phyloP scores from a whole-genome alignment of 768 basidiomycete species.

The Pleurotus cornucopiae region DNA sequence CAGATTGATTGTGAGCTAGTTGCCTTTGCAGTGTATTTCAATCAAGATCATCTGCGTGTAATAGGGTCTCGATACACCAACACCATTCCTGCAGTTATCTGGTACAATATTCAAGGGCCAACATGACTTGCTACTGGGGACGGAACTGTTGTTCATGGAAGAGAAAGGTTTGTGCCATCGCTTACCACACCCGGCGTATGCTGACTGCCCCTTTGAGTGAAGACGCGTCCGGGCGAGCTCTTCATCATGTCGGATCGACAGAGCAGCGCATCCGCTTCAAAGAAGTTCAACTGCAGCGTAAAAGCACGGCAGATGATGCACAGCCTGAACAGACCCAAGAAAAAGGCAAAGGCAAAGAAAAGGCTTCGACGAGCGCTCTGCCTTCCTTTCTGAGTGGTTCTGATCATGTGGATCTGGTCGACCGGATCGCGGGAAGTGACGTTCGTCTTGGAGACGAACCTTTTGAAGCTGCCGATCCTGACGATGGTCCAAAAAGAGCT shows the following conservation, averaged over 20 bases:
- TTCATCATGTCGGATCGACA: constrained; percentile 56
- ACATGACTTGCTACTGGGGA: constrained; percentile 66
- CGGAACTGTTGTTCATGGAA: constrained; percentile 73
- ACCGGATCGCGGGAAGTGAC: constrained; percentile 26
- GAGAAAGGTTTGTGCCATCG: constrained; percentile 42
- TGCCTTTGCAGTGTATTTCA: background rate
- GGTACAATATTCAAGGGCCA: constrained; percentile 71
- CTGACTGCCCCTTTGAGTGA: background rate
- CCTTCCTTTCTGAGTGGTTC: constrained; percentile 4
- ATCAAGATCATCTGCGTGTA: background rate
- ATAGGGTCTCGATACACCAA: constrained; percentile 75
- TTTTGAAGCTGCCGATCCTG: background rate
- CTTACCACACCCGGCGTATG: background rate
- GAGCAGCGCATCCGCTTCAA: constrained; percentile 70
- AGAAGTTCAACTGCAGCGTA: constrained; percentile 58
- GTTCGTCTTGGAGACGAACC: constrained; percentile 10
- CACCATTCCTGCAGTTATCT: constrained; percentile 72
- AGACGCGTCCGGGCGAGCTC: constrained; percentile 44
- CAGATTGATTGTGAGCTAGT: constrained; percentile 63
- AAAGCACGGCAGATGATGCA: constrained; percentile 13
- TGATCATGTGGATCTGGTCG: constrained; percentile 14
- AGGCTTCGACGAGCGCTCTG: constrained; percentile 5
- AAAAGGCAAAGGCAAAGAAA: constrained; percentile 11
- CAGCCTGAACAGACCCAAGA: constrained; percentile 1
- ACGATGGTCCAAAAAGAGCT: background rate